Percentiles rank a stretch among this genome's conserved stretches.
phyloP scores from a whole-genome alignment of 2,329 filamentous ascomycete species.

The Shiraia sp. region DNA sequence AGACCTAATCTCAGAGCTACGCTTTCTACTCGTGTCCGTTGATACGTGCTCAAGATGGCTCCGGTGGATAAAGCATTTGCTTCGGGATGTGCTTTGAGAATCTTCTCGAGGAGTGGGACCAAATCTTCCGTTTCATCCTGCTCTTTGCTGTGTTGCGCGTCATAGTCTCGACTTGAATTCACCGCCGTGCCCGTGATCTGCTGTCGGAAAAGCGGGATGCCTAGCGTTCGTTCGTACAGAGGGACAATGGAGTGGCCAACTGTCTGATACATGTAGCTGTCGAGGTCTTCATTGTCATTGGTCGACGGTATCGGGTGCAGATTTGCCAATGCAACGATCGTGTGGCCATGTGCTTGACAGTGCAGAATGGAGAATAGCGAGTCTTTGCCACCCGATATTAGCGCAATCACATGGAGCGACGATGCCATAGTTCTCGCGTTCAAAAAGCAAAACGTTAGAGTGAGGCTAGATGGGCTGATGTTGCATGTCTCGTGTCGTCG shows the following conservation, averaged over 20 bases:
- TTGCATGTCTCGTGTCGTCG: constrained; percentile 3
- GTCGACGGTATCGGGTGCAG: constrained; percentile 63
- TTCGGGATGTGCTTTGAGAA: constrained; percentile 72
- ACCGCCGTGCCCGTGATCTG: constrained; percentile 73
- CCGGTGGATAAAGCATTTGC: constrained; percentile 88
- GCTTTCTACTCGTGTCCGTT: constrained; percentile 92
- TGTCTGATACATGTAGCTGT: constrained; percentile 99
- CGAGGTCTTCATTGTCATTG: constrained; percentile 65
- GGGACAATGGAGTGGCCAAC: constrained; percentile 87
- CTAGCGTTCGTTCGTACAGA: constrained; percentile 77
- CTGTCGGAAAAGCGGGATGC: constrained; percentile 80
- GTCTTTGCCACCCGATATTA: constrained; percentile 96
- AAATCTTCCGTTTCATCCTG: constrained; percentile 88
- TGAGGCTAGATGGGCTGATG: no score
- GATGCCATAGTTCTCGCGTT: constrained; percentile 16
- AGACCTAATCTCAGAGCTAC: constrained; percentile 84
- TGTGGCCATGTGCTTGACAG: constrained; percentile 83
- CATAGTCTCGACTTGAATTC: constrained; percentile 73
- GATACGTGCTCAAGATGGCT: constrained; percentile 92
- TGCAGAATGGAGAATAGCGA: constrained; percentile 93
- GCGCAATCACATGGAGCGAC: constrained; percentile 69
- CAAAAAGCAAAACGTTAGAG: no score
- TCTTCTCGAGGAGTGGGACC: constrained; percentile 69
- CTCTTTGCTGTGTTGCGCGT: constrained; percentile 17
- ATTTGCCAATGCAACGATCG: constrained; percentile 86